Conservation (phyloP, 768 basidiomycete species). For the Mycena venus region DNA sequence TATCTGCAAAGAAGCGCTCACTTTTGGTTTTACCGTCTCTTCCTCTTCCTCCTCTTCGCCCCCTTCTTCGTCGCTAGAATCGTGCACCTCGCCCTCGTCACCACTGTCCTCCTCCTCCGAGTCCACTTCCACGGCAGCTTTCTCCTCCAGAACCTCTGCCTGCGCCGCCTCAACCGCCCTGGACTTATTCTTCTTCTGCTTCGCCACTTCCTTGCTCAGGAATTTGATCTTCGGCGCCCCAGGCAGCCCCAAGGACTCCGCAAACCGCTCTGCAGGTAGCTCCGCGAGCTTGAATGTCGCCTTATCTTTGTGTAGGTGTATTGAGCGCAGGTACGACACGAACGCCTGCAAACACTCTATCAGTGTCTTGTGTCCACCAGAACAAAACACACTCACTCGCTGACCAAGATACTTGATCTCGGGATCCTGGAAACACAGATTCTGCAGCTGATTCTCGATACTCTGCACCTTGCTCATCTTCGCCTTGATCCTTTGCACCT, state of each 20-base stretch:
- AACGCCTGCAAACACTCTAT: slow-evolving; percentile 74
- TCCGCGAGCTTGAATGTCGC: slow-evolving; percentile 88
- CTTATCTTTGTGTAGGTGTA: slow-evolving; percentile 95
- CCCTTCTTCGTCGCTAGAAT: slow-evolving; percentile 34
- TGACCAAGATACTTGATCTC: slow-evolving; percentile 98
- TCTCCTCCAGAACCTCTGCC: slow-evolving; percentile 42
- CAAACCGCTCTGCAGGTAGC: slow-evolving; percentile 86
- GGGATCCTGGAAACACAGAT: slow-evolving; percentile 92
- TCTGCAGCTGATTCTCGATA: slow-evolving; percentile 91
- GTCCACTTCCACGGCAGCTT: slow-evolving; percentile 25
- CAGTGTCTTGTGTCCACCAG: background rate
- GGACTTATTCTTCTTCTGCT: slow-evolving; percentile 82
- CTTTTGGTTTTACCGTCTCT: slow-evolving; percentile 54
- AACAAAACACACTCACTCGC: slow-evolving; percentile 65
- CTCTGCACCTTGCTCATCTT: slow-evolving; percentile 87
- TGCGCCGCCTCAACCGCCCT: slow-evolving; percentile 55
- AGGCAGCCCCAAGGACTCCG: slow-evolving; percentile 91
- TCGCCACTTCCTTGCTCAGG: slow-evolving; percentile 73
- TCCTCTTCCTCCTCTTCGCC: slow-evolving; percentile 40
- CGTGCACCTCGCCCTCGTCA: slow-evolving; percentile 33
- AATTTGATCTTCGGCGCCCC: slow-evolving; percentile 98
- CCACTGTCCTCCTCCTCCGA: slow-evolving; percentile 30
- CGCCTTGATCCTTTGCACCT: slow-evolving; percentile 87
- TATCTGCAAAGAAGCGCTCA: slow-evolving; percentile 37
- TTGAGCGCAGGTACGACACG: slow-evolving; percentile 93